These are phyloP conservation scores for Mycena rebaudengoi DNA, from an alignment of 768 basidiomycete genomes.

Conservation along the genomic window DNA sequence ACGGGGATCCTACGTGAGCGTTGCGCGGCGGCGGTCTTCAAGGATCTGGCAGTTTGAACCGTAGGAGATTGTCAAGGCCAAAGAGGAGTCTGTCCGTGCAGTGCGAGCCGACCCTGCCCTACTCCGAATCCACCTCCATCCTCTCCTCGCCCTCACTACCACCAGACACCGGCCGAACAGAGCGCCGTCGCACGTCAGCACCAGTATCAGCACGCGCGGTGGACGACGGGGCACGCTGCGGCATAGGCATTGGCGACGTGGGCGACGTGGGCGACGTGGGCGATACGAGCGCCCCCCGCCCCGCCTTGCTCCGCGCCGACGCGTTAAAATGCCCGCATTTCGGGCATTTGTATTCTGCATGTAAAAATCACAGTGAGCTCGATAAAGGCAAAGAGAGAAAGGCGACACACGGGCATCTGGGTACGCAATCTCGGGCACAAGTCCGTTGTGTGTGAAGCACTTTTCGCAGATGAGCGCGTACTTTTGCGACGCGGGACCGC, in stretches of 20 bases:
- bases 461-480: slow-evolving; percentile 91
- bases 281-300: slow-evolving; percentile 29
- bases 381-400: background rate
- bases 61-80: too few species aligned
- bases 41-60: too few species aligned
- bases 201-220: background rate
- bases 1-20: too few species aligned
- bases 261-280: slow-evolving; percentile 11
- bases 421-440: slow-evolving; percentile 85
- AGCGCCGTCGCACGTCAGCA: background rate
- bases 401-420: slow-evolving; percentile 78
- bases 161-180: background rate
- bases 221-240: background rate
- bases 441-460: slow-evolving; percentile 89
- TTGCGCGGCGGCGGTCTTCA: too few species aligned
- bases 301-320: slow-evolving; percentile 45
- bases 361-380: background rate
- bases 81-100: too few species aligned
- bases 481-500: slow-evolving; percentile 53
- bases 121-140: background rate
- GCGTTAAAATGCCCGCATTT: slow-evolving; percentile 88
- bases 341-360: slow-evolving; percentile 82
- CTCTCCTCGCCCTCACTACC: background rate
- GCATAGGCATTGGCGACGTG: background rate
- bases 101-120: too few species aligned